Conservation (phyloP, 352 stramenopile species). For the Phytophthora sp. region DNA sequence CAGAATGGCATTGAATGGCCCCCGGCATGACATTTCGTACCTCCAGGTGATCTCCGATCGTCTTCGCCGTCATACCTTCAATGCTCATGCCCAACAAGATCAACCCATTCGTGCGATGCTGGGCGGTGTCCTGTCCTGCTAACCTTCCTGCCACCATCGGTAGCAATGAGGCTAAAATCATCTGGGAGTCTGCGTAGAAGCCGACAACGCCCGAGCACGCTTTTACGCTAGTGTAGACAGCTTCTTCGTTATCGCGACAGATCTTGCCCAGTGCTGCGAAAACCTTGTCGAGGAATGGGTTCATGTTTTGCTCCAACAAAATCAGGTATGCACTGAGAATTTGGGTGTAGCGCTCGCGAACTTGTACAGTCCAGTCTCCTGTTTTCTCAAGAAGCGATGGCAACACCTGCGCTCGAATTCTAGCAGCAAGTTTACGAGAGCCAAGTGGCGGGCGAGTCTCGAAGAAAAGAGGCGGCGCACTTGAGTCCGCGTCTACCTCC, state of each 20-base stretch:
- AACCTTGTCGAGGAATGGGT: slow-evolving; percentile 74
- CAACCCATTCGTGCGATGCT: slow-evolving; percentile 80
- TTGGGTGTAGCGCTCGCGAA: slow-evolving; percentile 73
- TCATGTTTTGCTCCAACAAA: slow-evolving; percentile 71
- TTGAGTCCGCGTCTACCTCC: slow-evolving; percentile 37
- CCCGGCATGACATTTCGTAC: slow-evolving; percentile 25
- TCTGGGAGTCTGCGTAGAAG: slow-evolving; percentile 72
- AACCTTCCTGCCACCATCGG: slow-evolving; percentile 73
- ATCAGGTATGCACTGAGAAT: slow-evolving; percentile 75
- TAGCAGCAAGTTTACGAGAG: slow-evolving; percentile 54
- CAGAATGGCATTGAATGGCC: neutral
- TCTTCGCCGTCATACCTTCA: slow-evolving; percentile 71
- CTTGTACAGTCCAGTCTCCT: slow-evolving; percentile 82
- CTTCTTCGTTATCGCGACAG: slow-evolving; percentile 77
- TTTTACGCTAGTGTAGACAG: slow-evolving; percentile 67
- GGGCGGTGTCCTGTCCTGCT: slow-evolving; percentile 75
- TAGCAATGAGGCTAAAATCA: slow-evolving; percentile 76
- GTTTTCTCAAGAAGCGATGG: slow-evolving; percentile 72
- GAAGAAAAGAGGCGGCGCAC: slow-evolving; percentile 55
- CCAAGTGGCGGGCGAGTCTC: slow-evolving; percentile 49
- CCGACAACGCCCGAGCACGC: slow-evolving; percentile 69
- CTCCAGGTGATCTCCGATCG: slow-evolving; percentile 66
- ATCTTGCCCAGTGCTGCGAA: slow-evolving; percentile 75
- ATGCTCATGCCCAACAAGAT: slow-evolving; percentile 84
- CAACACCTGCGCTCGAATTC: slow-evolving; percentile 55